phyloP scores from a whole-genome alignment of 495 filamentous ascomycete genomes.

The Neurospora discreta region DNA sequence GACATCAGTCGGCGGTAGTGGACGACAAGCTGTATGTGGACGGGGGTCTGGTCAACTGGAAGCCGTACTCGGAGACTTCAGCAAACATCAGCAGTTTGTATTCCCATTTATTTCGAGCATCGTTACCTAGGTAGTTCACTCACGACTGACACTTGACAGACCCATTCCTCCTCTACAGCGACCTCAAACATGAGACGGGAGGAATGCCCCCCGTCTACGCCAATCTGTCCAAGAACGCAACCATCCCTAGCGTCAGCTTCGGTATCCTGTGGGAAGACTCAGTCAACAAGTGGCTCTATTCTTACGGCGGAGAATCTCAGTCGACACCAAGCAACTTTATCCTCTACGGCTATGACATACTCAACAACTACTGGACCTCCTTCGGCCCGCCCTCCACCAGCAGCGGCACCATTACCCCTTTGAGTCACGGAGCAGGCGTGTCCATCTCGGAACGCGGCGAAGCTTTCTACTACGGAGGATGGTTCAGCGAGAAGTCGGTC shows the following conservation, averaged over 20 bases:
- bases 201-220: slow-evolving; percentile 40
- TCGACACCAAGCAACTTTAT: slow-evolving; percentile 22
- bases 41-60: slow-evolving; percentile 40
- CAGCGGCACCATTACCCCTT: slow-evolving; percentile 6
- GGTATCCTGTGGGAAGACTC: slow-evolving; percentile 41
- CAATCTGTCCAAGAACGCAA: slow-evolving; percentile 38
- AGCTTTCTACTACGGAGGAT: slow-evolving; percentile 34
- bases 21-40: slow-evolving; percentile 43
- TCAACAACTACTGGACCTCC: slow-evolving; percentile 33
- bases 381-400: slow-evolving; percentile 9
- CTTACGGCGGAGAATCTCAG: slow-evolving; percentile 40
- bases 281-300: slow-evolving; percentile 42
- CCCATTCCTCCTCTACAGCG: slow-evolving; percentile 34
- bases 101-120: background rate
- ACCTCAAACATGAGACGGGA: slow-evolving; percentile 28
- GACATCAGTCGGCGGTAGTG: slow-evolving; percentile 39
- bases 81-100: slow-evolving; percentile 37
- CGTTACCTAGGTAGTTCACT: too few species aligned
- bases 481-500: slow-evolving; percentile 32
- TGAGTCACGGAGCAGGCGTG: slow-evolving; percentile 14
- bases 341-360: slow-evolving; percentile 34
- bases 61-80: slow-evolving; percentile 31
- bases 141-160: slow-evolving; percentile 18
- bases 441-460: slow-evolving; percentile 14
- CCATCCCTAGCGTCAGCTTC: slow-evolving; percentile 33